Conservation (phyloP, 257 asterid genomes). For the Fraxinus excelsior region DNA sequence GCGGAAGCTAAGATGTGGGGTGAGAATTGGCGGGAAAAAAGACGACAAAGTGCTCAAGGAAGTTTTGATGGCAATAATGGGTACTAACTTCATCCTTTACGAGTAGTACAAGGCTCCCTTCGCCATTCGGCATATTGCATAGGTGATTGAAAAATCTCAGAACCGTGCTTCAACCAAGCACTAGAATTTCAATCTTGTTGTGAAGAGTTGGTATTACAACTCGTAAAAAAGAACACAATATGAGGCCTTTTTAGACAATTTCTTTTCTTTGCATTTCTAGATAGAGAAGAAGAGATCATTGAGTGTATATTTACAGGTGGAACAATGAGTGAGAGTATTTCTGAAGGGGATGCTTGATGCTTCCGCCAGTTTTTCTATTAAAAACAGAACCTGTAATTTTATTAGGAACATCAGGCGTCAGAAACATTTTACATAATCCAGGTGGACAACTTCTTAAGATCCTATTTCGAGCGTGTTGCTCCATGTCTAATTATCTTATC, state of each 20-base stretch:
- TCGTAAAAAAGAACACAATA: not conserved
- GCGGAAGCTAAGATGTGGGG: slow-evolving; percentile 99
- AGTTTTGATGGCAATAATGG: slow-evolving; percentile 64
- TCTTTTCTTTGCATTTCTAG: not conserved
- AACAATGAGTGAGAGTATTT: not conserved
- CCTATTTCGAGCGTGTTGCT: not conserved
- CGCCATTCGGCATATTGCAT: slow-evolving; percentile 11
- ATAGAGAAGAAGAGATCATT: slow-evolving; percentile 15
- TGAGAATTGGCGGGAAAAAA: slow-evolving; percentile 85
- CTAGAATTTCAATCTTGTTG: not conserved
- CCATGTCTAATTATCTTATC: not conserved
- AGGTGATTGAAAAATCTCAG: not conserved
- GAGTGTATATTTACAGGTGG: slow-evolving; percentile 17
- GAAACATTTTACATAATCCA: not conserved
- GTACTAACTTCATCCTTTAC: slow-evolving; percentile 17
- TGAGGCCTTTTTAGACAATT: not conserved
- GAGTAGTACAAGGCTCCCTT: slow-evolving; percentile 3
- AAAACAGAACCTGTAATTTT: not conserved
- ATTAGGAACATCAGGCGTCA: not conserved
- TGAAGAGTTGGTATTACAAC: not conserved
- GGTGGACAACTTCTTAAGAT: not conserved
- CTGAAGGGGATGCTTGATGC: slow-evolving; percentile 1
- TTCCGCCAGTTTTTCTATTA: slow-evolving; percentile 10
- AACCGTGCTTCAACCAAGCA: slow-evolving; percentile 1
- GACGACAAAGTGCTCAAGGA: slow-evolving; percentile 67